phyloP scores from a whole-genome alignment of 257 asterid species.

The Salvia miltiorrhiza region DNA sequence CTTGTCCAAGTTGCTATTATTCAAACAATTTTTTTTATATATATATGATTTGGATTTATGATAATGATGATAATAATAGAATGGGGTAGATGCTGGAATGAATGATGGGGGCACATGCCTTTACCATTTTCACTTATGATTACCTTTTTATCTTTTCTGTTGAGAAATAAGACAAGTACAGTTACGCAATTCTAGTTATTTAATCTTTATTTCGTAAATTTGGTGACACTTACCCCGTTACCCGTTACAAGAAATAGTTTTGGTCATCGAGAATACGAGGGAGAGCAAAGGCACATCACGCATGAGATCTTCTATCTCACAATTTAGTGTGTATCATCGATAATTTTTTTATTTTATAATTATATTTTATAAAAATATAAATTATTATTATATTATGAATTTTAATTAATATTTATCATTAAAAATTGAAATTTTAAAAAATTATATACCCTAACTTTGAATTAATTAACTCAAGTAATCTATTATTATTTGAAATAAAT shows the following conservation, averaged over 20 bases:
- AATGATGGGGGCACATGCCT: conserved; percentile 23
- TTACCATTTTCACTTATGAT: background rate
- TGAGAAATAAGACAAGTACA: background rate
- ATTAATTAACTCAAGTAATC: too few species aligned
- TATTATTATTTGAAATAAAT: too few species aligned
- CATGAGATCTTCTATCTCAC: too few species aligned
- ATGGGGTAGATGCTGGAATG: background rate
- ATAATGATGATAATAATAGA: background rate
- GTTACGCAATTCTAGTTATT: background rate
- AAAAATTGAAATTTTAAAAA: too few species aligned
- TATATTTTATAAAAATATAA: too few species aligned
- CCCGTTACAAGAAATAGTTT: background rate
- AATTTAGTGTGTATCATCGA: too few species aligned
- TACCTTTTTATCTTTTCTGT: background rate
- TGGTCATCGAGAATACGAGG: background rate
- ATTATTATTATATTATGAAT: too few species aligned
- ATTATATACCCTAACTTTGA: too few species aligned
- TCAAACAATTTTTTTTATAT: background rate
- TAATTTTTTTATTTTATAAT: too few species aligned
- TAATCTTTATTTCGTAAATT: background rate
- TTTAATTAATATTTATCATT: too few species aligned
- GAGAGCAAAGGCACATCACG: too few species aligned
- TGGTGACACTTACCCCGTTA: background rate
- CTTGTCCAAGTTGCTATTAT: background rate
- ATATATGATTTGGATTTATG: background rate